These are phyloP conservation scores for Umbilicus rupestris DNA, from an alignment of 164 flowering plant genomes.

Conservation along the genomic window DNA sequence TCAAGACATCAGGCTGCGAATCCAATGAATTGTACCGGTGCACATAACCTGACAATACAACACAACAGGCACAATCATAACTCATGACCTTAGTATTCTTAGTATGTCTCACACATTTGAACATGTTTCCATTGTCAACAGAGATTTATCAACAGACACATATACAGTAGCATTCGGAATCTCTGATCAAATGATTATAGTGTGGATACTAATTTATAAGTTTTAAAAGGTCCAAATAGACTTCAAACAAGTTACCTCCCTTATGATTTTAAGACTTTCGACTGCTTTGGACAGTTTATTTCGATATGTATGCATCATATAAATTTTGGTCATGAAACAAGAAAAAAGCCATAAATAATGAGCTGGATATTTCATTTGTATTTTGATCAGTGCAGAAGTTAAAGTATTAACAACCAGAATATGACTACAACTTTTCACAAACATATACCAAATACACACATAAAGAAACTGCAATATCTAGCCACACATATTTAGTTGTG, in stretches of 20 bases:
- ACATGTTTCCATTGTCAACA: too few species aligned
- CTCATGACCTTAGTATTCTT: neutral
- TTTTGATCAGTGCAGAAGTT: neutral
- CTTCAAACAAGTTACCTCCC: too few species aligned
- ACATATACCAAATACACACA: neutral
- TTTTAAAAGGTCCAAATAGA: too few species aligned
- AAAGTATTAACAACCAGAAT: neutral
- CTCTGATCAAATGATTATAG: too few species aligned
- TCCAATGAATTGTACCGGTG: conserved; percentile 85
- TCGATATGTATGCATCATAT: neutral
- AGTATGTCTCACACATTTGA: too few species aligned
- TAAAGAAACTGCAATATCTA: neutral
- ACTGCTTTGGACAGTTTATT: neutral
- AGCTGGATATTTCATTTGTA: neutral
- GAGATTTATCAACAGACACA: neutral
- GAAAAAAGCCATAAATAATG: neutral
- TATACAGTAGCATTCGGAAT: too few species aligned
- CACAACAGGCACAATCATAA: neutral
- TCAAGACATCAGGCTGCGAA: conserved; percentile 90
- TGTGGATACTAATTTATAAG: too few species aligned
- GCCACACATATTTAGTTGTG: neutral
- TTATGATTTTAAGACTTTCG: too few species aligned
- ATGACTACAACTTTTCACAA: neutral
- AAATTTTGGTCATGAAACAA: neutral
- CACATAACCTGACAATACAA: conserved; percentile 51